A percentile compares a stretch with the other conserved stretches of the same genome.
phyloP scores from a whole-genome alignment of 352 stramenopile genomes.

The Phytophthora cryptogea region DNA sequence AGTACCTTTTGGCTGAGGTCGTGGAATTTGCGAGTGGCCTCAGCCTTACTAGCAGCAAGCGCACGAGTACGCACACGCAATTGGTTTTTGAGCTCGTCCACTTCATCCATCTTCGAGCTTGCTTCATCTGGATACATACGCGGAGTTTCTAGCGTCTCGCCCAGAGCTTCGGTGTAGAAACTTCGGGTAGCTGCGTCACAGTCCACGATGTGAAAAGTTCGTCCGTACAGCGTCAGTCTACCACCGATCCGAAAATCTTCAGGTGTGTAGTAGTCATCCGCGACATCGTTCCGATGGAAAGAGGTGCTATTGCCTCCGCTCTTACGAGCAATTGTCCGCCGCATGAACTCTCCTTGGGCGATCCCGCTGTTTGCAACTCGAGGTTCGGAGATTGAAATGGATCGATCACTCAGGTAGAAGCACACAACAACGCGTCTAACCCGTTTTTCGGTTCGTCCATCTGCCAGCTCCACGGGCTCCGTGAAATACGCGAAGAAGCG shows the following conservation, averaged over 20 bases:
- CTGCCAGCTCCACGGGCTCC: constrained; percentile 32
- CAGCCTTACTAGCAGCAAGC: constrained; percentile 39
- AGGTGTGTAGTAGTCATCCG: constrained; percentile 46
- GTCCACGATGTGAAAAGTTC: constrained; percentile 86
- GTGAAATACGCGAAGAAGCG: constrained; percentile 91
- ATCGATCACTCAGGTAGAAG: constrained; percentile 85
- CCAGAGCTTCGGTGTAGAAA: constrained; percentile 73
- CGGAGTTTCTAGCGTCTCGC: constrained; percentile 35
- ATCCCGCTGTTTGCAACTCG: constrained; percentile 88
- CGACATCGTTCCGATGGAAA: constrained; percentile 26
- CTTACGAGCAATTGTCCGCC: constrained; percentile 55
- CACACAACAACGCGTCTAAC: constrained; percentile 74
- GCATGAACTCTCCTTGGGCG: constrained; percentile 89
- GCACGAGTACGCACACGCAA: constrained; percentile 34
- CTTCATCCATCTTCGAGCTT: constrained; percentile 49
- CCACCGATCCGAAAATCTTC: constrained; percentile 83
- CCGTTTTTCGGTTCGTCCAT: constrained; percentile 21
- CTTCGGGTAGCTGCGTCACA: constrained; percentile 86
- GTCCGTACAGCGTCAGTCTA: constrained; percentile 79
- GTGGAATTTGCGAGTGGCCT: constrained; percentile 74
- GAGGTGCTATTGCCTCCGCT: constrained; percentile 23
- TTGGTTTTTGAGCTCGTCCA: constrained; percentile 57
- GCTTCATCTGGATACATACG: constrained; percentile 84
- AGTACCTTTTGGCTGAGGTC: constrained; percentile 87
- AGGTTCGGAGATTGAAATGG: constrained; percentile 89